A percentile compares a stretch with the other conserved stretches of the same genome.
Evolutionary conservation across 1,284 basidiomycete species (phyloP).

Genomic region (Termitomyces sp.): DNA sequence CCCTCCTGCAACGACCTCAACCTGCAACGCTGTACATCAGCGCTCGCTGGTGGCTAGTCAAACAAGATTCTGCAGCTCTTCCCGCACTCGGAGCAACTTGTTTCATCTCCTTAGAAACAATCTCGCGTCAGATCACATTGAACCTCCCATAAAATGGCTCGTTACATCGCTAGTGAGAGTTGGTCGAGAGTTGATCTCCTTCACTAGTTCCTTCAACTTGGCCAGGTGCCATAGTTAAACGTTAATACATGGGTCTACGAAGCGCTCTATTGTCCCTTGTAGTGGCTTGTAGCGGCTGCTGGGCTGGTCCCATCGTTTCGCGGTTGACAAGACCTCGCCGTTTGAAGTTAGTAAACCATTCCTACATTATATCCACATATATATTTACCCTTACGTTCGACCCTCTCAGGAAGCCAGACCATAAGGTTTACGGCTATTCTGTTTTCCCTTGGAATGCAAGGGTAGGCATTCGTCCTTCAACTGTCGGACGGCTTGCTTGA

Average conservation of each 20-base stretch:
- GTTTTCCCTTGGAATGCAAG: no score
- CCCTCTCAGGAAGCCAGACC: background rate
- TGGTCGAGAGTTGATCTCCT: constrained; percentile 16
- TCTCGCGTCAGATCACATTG: background rate
- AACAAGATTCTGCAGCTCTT: no score
- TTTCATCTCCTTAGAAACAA: background rate
- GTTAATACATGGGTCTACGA: constrained; percentile 8
- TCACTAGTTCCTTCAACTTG: constrained; percentile 8
- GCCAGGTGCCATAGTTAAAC: constrained; percentile 11
- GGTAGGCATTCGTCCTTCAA: background rate
- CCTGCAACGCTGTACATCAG: no score
- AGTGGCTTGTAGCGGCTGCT: constrained; percentile 10
- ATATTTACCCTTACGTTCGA: background rate
- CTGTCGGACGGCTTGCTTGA: background rate
- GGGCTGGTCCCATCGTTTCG: constrained; percentile 11
- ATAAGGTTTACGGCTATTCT: no score
- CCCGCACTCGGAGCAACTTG: no score
- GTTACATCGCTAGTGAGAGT: background rate
- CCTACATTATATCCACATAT: background rate
- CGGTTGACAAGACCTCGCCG: background rate
- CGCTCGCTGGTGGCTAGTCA: no score
- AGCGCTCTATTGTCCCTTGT: constrained; percentile 5
- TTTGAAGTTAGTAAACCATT: background rate
- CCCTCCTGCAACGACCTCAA: no score
- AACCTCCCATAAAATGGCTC: background rate